Evolutionary conservation across 345 rosid species (phyloP), one percentile per base, ranked within the genome.

Genomic region (Combretum micranthum): DNA sequence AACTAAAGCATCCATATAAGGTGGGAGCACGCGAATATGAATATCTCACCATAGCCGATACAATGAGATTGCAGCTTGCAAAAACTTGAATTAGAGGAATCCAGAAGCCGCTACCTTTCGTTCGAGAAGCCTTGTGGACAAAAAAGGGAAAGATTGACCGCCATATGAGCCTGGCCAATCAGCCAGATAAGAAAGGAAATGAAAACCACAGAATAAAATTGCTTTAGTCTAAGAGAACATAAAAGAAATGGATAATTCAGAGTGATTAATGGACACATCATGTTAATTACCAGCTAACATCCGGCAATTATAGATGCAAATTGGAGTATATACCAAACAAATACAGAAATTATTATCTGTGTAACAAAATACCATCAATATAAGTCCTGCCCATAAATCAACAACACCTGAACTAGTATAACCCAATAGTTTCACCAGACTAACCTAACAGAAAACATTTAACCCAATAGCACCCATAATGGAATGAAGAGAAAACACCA

Each of bases 101-200:
- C 98, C 96, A 87, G 76, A 91, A 83, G 59, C 86, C 83, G 66
- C 98, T 85, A 62, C 87, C 81, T 73, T 82, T 83, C 26, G 59
- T 69, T n/a, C 76, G 81, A 46, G 88, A 90, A 77, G 75, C 73
- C 61, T 82, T 83, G 70, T 80, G 94, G 55, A 80, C 68, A 69
- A 77, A 15, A 75, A 79, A 83, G 8, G 94, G 94, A 22, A 74
- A 66, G 42, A 74, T 70, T 20, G 81, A 73, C 45, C 82, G 72
- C 2, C 64, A 72, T 12, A 85, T 72, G 69, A 91, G 98, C 78
- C 96, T 91, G 79, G 48, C 14, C 62, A 67, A 44, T 44, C 18
- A 32, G 26, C 62, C 26, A 45, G 18, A 21, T 56, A 20, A 18
- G 1, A 15, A 44, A 44, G 21, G 19, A 37, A 56, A 49, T 14